Evolutionary conservation across 176 grass and related monocot species (phyloP).

Genomic region (Cenchrus americanus): DNA sequence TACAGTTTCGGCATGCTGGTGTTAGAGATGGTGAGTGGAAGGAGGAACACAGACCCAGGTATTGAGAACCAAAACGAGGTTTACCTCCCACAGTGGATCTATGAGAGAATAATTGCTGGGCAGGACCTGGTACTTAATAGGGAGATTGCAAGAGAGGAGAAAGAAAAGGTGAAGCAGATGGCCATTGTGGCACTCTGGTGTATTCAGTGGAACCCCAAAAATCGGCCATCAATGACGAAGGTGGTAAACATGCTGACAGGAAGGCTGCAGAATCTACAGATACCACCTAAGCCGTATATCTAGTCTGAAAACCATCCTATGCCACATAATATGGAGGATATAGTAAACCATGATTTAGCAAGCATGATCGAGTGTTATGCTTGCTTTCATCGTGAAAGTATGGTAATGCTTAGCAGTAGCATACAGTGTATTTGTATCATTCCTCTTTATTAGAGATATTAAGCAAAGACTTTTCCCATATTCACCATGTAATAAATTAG

Average conservation of each 20-base stretch:
- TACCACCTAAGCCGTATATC: conserved; percentile 57
- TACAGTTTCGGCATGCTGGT: conserved; percentile 56
- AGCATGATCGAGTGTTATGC: background rate
- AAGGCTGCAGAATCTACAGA: conserved; percentile 45
- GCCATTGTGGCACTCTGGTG: conserved; percentile 65
- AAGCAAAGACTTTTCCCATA: background rate
- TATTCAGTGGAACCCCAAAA: conserved; percentile 64
- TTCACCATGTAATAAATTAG: background rate
- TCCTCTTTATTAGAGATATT: background rate
- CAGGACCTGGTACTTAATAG: conserved; percentile 18
- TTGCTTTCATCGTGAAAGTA: too few relatives aligned
- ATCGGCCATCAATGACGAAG: conserved; percentile 59
- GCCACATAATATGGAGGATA: background rate
- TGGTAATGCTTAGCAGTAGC: background rate
- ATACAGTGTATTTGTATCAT: background rate
- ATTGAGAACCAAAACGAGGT: conserved; percentile 28
- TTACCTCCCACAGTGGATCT: conserved; percentile 60
- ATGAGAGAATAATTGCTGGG: conserved; percentile 7
- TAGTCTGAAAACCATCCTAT: conserved; percentile 7
- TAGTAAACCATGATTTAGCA: background rate
- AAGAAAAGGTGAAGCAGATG: conserved; percentile 36
- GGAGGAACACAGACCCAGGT: conserved; percentile 54
- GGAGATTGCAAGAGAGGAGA: conserved; percentile 10
- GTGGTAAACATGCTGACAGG: conserved; percentile 68
- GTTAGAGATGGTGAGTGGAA: conserved; percentile 62